Evolutionary conservation across 176 grass and related monocot species (phyloP), one percentile per base, ranked within the genome.

Genomic region (Raddia guianensis): DNA sequence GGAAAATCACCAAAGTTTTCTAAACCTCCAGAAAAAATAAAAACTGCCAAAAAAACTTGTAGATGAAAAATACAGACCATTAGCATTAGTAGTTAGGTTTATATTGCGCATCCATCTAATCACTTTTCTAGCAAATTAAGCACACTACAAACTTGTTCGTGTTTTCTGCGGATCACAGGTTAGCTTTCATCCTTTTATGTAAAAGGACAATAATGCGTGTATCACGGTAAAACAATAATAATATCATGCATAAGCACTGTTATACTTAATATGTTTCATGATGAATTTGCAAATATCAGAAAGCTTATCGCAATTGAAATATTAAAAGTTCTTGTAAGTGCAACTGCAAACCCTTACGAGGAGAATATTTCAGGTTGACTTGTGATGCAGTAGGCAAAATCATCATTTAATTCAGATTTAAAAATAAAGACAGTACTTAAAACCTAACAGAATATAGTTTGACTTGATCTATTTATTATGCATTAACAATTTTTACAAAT

Each of bases 1-100:
- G 15, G n/a, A 34, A 59, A 27, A 66, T 14, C 13, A 72, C 14
- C 11, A 57, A 8, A 33, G 5, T 13, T 65, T 74, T 35, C n/a
- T 74, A 12, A 33, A 74, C 7, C 15, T 27, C 32, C 18, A 51
- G 8, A 68, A 65, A 65, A 80, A 14, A 77, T 44, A 63, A 59
- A 64, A 18, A 71, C 62, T 78, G 68, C 96, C 90, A 95, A 68
- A 66, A 85, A 79, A 80, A 95, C 88, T 92, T 98, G 81, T 18
- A 91, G 53, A 82, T 48, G 1, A 12, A 15, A 77, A 79, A 74
- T 49, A 12, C 12, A 80, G 75, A 73, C 21, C 44, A 68, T 73
- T 67, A 64, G 52, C 54, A 65, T 68, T 44, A 83, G 76, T 37
- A 72, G 9, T 15, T 52, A 4, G 27, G 27, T 27, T 27, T 5